Base-by-base conservation (phyloP, 352 stramenopile species). In the Phytopythium cucurbitacearum region DNA sequence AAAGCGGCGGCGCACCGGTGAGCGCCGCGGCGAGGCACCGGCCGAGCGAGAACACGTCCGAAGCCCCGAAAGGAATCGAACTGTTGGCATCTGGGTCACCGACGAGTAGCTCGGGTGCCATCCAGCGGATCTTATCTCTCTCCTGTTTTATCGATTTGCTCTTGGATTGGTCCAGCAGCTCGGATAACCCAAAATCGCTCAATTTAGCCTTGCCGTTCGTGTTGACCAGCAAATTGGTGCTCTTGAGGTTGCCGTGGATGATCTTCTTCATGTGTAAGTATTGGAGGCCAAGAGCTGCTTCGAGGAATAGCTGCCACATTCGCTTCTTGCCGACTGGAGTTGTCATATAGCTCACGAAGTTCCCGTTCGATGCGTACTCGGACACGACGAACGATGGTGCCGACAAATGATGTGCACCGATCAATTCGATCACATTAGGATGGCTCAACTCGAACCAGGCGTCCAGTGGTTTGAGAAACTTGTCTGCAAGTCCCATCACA, bases 211-310 rank as follows among this genome's bases (percentile, higher is more conserved):
- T 35, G 4, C 56, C 63, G 10, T 61, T 49, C 0, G 42, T 36
- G 16, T 43, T 84, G 1, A 67, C 42, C 16, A 67, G 56, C 4
- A 60, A 34, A n/a, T 57, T 67, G 46, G 42, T 64, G 5, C 73
- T 73, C 62, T 94, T 95, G n/a, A 96, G 65, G 45, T 95, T 81
- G 7, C 78, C 62, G 53, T 96, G 86, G 4, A 95, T 53, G 12
- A 87, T 55, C 16, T 53, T 10, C 56, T 58, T 40, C 46, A 59
- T 36, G 50, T 82, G 72, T 13, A 82, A 45, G 13, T 81, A 80
- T n/a, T 51, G n/a, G 1, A 95, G 53, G 0, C 77, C 84, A n/a
- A 69, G 34, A 3, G 58, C 57, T 8, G 59, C 60, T 32, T 73
- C 50, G 16, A 62, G 49, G 12, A 80, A 44, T 10, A 71, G 12